These are phyloP conservation scores for Tausonia pullulans DNA, from an alignment of 1,284 basidiomycete species.

Conservation along the genomic window DNA sequence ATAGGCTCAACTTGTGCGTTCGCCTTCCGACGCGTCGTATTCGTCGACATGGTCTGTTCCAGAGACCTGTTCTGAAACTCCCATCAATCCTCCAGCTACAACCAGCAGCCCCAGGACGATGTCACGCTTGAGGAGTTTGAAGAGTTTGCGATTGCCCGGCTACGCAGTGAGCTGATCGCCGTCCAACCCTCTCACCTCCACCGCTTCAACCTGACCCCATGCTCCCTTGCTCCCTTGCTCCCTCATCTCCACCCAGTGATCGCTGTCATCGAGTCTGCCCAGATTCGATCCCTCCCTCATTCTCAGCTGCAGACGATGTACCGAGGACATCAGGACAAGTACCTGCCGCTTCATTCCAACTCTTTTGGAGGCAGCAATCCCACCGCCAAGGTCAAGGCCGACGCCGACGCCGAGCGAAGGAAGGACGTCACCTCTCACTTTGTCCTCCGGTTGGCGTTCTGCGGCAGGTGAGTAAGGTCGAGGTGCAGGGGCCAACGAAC, in stretches of 20 bases:
- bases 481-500: too few relatives aligned
- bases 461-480: slow-evolving; percentile 63
- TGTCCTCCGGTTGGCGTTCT: slow-evolving; percentile 88
- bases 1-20: slow-evolving; percentile 69
- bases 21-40: not conserved
- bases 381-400: slow-evolving; percentile 37
- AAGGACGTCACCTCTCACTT: slow-evolving; percentile 91
- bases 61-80: slow-evolving; percentile 10
- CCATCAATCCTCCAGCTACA: slow-evolving; percentile 49
- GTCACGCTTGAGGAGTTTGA: slow-evolving; percentile 97
- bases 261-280: slow-evolving; percentile 87
- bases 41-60: not conserved
- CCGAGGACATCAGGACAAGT: slow-evolving; percentile 50
- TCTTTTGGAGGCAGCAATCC: slow-evolving; percentile 18
- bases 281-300: slow-evolving; percentile 68
- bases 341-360: slow-evolving; percentile 57
- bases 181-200: not conserved
- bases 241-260: slow-evolving; percentile 43
- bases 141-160: slow-evolving; percentile 73
- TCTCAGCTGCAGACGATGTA: slow-evolving; percentile 62
- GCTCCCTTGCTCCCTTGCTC: not conserved
- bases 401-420: slow-evolving; percentile 56
- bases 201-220: not conserved
- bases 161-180: slow-evolving; percentile 41
- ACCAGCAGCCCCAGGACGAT: slow-evolving; percentile 72